Conservation (phyloP, 768 basidiomycete species). For the Daedalea quercina region DNA sequence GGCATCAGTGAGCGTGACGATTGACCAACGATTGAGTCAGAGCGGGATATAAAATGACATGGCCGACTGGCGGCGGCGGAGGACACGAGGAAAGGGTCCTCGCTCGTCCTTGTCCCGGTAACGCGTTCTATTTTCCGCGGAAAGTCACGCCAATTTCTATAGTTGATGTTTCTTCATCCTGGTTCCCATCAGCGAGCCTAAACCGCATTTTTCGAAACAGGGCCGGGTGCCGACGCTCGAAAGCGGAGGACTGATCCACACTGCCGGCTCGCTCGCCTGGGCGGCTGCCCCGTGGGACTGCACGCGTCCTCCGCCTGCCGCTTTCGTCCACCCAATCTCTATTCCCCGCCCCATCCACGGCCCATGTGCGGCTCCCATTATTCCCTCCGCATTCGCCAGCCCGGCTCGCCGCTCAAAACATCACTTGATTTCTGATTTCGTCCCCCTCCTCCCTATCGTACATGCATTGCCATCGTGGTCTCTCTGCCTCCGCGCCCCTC, state of each 20-base stretch:
- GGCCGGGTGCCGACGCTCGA: conserved; percentile 11
- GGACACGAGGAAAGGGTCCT: conserved; percentile 53
- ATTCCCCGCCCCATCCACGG: conserved; percentile 14
- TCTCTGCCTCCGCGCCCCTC: background rate
- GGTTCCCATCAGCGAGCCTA: conserved; percentile 15
- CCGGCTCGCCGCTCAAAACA: too few species aligned
- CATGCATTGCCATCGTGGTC: conserved; percentile 3
- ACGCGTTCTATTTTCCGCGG: conserved; percentile 6
- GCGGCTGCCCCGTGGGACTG: conserved; percentile 13
- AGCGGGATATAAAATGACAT: conserved; percentile 31
- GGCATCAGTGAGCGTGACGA: conserved; percentile 4
- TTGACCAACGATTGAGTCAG: conserved; percentile 1
- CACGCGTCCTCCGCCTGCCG: conserved; percentile 6
- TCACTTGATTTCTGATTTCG: background rate
- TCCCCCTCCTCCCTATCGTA: background rate
- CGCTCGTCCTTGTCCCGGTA: background rate
- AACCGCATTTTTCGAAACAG: conserved; percentile 14
- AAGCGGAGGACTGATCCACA: conserved; percentile 6
- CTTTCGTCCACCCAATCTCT: conserved; percentile 3
- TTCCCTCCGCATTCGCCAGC: too few species aligned
- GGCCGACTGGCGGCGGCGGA: conserved; percentile 51
- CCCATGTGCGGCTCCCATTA: conserved; percentile 7
- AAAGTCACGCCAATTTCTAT: conserved; percentile 9
- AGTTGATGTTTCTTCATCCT: conserved; percentile 4
- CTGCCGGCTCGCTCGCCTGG: background rate